phyloP scores from a whole-genome alignment of 257 asterid species.

The Henckelia pumila region DNA sequence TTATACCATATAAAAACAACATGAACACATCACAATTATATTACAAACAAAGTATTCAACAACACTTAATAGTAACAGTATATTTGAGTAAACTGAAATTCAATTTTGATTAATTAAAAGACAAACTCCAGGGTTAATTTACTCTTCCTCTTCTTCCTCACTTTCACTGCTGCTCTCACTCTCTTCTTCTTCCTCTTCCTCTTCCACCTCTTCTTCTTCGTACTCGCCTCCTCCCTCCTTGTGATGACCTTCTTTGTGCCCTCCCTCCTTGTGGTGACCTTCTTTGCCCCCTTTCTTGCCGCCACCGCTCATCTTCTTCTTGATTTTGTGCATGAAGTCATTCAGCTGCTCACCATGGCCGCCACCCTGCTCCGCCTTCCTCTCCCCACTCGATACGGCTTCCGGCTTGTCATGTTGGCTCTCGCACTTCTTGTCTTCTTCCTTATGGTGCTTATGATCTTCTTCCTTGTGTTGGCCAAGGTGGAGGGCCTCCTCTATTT shows the following conservation, averaged over 20 bases:
- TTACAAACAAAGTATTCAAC: too few relatives aligned
- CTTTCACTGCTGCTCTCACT: conserved; percentile 11
- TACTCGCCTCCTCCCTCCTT: conserved; percentile 17
- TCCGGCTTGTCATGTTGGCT: conserved; percentile 7
- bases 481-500: conserved; percentile 25
- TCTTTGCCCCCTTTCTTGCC: too few relatives aligned
- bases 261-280: too few relatives aligned
- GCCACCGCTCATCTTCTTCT: conserved; percentile 26
- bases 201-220: conserved; percentile 22
- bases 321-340: conserved; percentile 27
- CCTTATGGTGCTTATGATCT: conserved; percentile 11
- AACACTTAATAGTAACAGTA: too few relatives aligned
- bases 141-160: conserved; percentile 1
- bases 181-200: conserved; percentile 5
- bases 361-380: conserved; percentile 22
- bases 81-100: too few relatives aligned
- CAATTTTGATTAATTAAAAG: too few relatives aligned
- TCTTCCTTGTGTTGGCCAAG: conserved; percentile 24
- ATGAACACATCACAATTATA: too few relatives aligned
- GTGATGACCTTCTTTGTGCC: conserved; percentile 1
- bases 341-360: conserved; percentile 20
- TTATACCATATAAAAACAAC: too few relatives aligned
- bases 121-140: too few relatives aligned
- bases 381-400: conserved; percentile 1
- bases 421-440: not conserved